Percentiles rank a stretch among this genome's conserved stretches.
phyloP scores from a whole-genome alignment of 345 rosid species.

The Citrus sinensis region DNA sequence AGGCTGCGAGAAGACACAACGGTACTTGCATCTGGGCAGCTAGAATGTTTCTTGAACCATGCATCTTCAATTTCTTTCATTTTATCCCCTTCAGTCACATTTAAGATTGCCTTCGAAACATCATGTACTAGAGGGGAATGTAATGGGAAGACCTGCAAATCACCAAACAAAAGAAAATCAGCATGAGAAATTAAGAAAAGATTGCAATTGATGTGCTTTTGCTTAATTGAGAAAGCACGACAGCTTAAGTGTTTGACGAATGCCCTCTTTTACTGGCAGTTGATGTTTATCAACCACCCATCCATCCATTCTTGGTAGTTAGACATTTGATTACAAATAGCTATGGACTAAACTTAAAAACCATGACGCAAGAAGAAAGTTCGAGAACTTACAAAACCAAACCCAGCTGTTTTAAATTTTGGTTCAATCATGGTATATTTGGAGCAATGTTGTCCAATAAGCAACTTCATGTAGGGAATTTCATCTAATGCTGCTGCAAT shows the following conservation, averaged over 20 bases:
- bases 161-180: too few relatives aligned
- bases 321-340: too few relatives aligned
- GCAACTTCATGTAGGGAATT: conserved; percentile 28
- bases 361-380: not conserved
- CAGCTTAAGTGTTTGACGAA: too few relatives aligned
- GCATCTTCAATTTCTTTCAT: conserved; percentile 28
- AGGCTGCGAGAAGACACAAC: conserved; percentile 29
- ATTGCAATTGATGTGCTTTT: too few relatives aligned
- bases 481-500: conserved; percentile 39
- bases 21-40: conserved; percentile 22
- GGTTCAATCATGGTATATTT: conserved; percentile 34
- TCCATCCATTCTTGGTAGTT: too few relatives aligned
- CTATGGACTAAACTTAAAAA: too few relatives aligned
- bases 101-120: conserved; percentile 40
- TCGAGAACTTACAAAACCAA: conserved; percentile 42
- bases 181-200: too few relatives aligned
- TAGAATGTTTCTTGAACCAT: conserved; percentile 16
- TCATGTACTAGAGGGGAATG: conserved; percentile 43
- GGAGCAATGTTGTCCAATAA: conserved; percentile 36
- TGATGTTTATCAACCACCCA: too few relatives aligned
- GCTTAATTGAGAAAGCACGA: too few relatives aligned
- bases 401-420: conserved; percentile 29
- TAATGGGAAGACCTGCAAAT: conserved; percentile 37
- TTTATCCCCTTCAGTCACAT: conserved; percentile 31
- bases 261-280: too few relatives aligned